Base-by-base conservation (phyloP, 257 asterid genomes). In the Nicotiana attenuata region DNA sequence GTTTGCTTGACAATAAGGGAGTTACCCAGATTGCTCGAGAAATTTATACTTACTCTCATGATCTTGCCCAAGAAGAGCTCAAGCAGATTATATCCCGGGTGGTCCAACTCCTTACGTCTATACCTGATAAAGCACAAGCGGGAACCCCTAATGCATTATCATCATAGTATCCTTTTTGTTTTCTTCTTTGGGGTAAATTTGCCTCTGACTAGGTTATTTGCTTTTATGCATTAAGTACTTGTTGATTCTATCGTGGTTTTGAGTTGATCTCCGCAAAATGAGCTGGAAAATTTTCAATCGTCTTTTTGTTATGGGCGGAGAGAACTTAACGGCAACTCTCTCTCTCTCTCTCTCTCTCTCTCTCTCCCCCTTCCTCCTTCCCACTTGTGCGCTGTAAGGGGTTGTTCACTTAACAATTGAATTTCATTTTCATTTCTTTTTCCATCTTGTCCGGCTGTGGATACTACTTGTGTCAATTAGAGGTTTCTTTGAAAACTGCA, bases 41-140 rank as follows among this genome's bases (percentile, higher is more conserved):
- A 85, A 85, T 92, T 83, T 68, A 82, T 79, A 86, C 78, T 84
- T 78, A 81, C 83, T 80, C 77, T 85, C 85, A 77, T 69, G 90
- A 88, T 60, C 82, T 73, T 81, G 75, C 89, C 78, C 88, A 82
- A 82, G 93, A 93, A 79, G 90, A 90, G 76, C 83, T 86, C 61
- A 89, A 84, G 92, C 91, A 88, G 86, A 85, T 84, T 77, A 85
- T 89, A 79, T 90, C 93, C 16, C 78, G 80, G 88, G 87, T 83
- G 77, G 90, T 94, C 77, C 98, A 92, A 87, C 91, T 94, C 83
- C 86, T 96, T 85, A 88, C 97, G 57, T 94, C 98, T 78, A 90
- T 94, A 89, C 98, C 99, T 66, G 98, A 96, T 90, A 96, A 96
- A 90, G 92, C 97, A 84, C 90, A 93, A 82, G 88, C 84, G n/a